Base-by-base conservation (phyloP, 1,139 yeast species). In the Magnusiomyces magnusii region DNA sequence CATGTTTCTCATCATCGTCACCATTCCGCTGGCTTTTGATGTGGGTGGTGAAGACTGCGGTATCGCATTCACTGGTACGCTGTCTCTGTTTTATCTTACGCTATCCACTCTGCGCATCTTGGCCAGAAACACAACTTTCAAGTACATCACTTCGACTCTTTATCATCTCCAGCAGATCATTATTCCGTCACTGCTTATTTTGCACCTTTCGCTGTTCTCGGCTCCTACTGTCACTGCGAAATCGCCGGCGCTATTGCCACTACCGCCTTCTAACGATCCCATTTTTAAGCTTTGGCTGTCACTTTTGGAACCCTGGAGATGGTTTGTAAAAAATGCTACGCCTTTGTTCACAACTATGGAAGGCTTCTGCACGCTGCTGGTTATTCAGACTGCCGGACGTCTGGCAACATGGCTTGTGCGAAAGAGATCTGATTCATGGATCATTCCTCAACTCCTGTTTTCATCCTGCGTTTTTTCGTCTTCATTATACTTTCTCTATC, bases 21-120 rank as follows among this genome's bases (percentile, higher is more conserved):
- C 97, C 1, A 86, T 93, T 21, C 98, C 98, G 3, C 79, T 93
- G 63, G 90, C 97, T n/a, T 93, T 93, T 73, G 97, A 92, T 69
- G 86, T 90, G 41, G 98, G 98, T 19, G 98, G 98, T 0, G 80
- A 86, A 36, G 80, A 83, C 59, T 92, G 98, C 73, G 99, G 99
- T 0, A 75, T 93, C 27, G 62, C 95, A 21, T 93, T 85, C 70
- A 87, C 97, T 1, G 82, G 88, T 55, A 85, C 96, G 0, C 77
- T 91, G 39, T 81, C 87, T 63, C 71, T 78, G 56, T 73, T 87
- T 60, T 91, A 90, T 72, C 85, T 88, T 64, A 71, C 82, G 5
- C 76, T 90, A 56, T 89, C 97, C 15, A 85, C 95, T 0, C 69
- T 90, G 51, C 78, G 95, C 61, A 77, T 89, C 39, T 62, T 83